Conservation (phyloP, 2,329 filamentous ascomycete species). For the Orbilia javanica region DNA sequence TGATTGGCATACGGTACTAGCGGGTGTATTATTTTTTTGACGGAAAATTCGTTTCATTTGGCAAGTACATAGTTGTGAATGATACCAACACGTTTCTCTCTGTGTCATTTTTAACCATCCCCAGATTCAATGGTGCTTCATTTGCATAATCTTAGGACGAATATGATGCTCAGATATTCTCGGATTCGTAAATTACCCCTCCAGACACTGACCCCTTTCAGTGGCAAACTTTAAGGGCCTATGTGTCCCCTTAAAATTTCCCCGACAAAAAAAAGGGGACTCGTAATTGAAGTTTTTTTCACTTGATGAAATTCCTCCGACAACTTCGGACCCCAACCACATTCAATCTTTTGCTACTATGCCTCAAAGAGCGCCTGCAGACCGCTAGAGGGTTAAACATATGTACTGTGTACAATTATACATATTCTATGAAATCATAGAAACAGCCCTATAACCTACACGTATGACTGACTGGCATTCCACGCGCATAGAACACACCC, state of each 20-base stretch:
- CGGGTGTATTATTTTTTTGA: slow-evolving; percentile 10
- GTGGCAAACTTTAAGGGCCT: neutral
- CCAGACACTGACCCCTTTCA: neutral
- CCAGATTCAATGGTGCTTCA: neutral
- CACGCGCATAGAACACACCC: slow-evolving; percentile 28
- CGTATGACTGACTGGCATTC: neutral
- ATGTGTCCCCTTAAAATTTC: neutral
- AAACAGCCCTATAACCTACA: neutral
- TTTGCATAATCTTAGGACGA: too few species aligned
- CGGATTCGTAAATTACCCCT: neutral
- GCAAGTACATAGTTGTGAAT: neutral
- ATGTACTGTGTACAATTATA: neutral
- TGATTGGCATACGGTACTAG: slow-evolving; percentile 1
- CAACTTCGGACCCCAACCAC: slow-evolving; percentile 27
- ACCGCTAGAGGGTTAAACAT: too few species aligned
- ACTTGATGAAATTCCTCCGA: slow-evolving; percentile 3
- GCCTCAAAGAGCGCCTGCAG: slow-evolving; percentile 1
- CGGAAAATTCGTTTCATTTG: neutral
- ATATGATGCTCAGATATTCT: neutral
- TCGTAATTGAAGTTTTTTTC: neutral
- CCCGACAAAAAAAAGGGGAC: neutral
- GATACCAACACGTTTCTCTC: slow-evolving; percentile 19
- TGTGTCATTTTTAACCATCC: slow-evolving; percentile 14
- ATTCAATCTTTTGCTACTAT: neutral
- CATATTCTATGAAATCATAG: slow-evolving; percentile 1